Evolutionary conservation across 2,329 filamentous ascomycete species (phyloP), one percentile per base, ranked within the genome.

Genomic region (Kalaharituber pfeilii): DNA sequence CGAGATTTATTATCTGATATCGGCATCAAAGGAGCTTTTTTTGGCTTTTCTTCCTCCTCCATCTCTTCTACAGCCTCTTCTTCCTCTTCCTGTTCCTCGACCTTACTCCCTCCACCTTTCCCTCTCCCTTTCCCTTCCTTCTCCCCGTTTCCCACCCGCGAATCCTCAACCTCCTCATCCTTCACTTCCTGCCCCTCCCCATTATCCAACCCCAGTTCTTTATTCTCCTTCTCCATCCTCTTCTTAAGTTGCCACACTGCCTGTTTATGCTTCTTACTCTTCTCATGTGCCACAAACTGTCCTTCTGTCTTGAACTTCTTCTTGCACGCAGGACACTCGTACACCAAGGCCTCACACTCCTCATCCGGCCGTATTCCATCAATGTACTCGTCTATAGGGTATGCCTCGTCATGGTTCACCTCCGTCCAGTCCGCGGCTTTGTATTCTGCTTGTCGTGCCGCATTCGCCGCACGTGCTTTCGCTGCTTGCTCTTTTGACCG

Each of bases 181-280:
- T 50, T 18, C 15, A 5, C 47, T 9, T 50, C 29, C 59, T 39
- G 27, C 18, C 51, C 51, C 13, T 50, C 51, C 26, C n/a, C 39
- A 26, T 39, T 28, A 7, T 13, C 22, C 3, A 81, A 64, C 42
- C 76, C 69, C 7, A 86, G 67, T 50, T 79, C 73, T 49, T 73
- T 72, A 63, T 88, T 82, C 64, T 98, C 84, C 62, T 81, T 80
- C 62, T 75, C 78, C 87, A 98, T 94, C 66, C 91, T 81, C 63
- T 78, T 76, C 63, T 79, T 80, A 36, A 98, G 69, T 57, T 87
- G 78, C 61, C 88, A 81, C 5, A 95, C 75, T 2, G 86, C 82
- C 66, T 94, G 96, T 57, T 81, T 69, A 64, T 98, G 91, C 69
- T 96, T 98, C 68, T 94, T 98, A 73, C 89, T 96, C 70, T 83